Evolutionary conservation across 2,329 filamentous ascomycete genomes (phyloP).

Genomic region (Aspergillus sp.): DNA sequence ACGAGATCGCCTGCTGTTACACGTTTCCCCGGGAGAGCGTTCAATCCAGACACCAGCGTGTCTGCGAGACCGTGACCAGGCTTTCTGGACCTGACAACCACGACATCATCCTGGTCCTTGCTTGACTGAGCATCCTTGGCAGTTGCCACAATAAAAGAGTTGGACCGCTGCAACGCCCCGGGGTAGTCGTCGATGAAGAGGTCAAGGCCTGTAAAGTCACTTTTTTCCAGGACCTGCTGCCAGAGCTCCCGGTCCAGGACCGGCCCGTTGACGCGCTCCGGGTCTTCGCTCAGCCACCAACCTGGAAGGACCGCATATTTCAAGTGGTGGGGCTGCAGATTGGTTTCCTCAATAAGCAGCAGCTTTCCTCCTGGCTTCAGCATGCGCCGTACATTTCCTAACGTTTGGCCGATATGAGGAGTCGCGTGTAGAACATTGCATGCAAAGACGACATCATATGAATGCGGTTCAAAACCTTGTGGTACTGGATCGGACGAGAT

Average conservation of each 20-base stretch:
- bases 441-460: slow-evolving; percentile 26
- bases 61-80: background rate
- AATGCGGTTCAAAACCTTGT: slow-evolving; percentile 18
- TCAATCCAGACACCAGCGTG: background rate
- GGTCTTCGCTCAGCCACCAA: slow-evolving; percentile 24
- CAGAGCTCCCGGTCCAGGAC: slow-evolving; percentile 9
- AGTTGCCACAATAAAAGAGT: background rate
- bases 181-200: background rate
- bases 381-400: slow-evolving; percentile 19
- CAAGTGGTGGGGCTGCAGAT: background rate
- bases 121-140: background rate
- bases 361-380: slow-evolving; percentile 23
- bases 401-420: slow-evolving; percentile 14
- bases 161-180: background rate
- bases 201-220: slow-evolving; percentile 24
- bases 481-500: slow-evolving; percentile 16
- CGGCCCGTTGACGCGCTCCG: slow-evolving; percentile 11
- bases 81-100: background rate
- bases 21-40: background rate
- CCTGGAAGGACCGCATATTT: slow-evolving; percentile 17
- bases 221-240: slow-evolving; percentile 13
- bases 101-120: background rate
- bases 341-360: slow-evolving; percentile 13
- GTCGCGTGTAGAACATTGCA: slow-evolving; percentile 26
- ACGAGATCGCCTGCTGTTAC: background rate